Percentiles rank a stretch among this genome's conserved stretches.
phyloP scores from a whole-genome alignment of 495 filamentous ascomycete species.

The Glonium stellatum region DNA sequence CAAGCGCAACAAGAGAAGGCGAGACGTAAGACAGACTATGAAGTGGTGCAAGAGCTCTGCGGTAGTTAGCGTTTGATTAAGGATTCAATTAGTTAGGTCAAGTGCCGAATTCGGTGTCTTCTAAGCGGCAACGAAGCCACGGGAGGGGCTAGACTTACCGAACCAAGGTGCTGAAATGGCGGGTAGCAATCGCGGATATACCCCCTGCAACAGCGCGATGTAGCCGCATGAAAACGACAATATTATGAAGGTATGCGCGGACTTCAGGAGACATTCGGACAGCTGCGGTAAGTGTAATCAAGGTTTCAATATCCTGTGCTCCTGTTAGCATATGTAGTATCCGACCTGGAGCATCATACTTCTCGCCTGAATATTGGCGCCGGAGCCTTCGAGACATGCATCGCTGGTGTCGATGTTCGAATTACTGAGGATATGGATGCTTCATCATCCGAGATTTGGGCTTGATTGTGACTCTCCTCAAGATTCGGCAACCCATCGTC shows the following conservation, averaged over 20 bases:
- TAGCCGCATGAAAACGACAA: slow-evolving; percentile 74
- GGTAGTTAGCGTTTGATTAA: slow-evolving; percentile 2
- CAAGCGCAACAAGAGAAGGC: slow-evolving; percentile 75
- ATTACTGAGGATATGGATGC: slow-evolving; percentile 25
- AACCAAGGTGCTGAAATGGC: slow-evolving; percentile 61
- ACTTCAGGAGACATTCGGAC: slow-evolving; percentile 59
- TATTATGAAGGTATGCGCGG: slow-evolving; percentile 73
- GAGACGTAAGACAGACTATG: slow-evolving; percentile 77
- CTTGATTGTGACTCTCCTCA: slow-evolving; percentile 47
- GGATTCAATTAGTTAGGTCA: too few species aligned
- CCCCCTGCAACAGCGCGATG: slow-evolving; percentile 78
- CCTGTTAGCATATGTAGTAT: neutral
- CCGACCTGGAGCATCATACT: slow-evolving; percentile 6
- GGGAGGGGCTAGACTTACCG: slow-evolving; percentile 40
- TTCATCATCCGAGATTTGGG: slow-evolving; percentile 31
- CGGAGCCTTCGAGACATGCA: slow-evolving; percentile 1
- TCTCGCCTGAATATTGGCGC: slow-evolving; percentile 21
- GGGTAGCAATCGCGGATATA: slow-evolving; percentile 67
- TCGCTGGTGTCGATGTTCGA: neutral
- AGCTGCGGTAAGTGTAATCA: slow-evolving; percentile 36
- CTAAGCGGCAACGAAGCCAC: too few species aligned
- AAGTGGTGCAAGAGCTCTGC: slow-evolving; percentile 64
- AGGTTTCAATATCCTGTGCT: slow-evolving; percentile 39
- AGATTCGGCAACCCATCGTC: slow-evolving; percentile 65
- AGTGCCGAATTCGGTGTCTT: too few species aligned